Evolutionary conservation across 2,329 filamentous ascomycete species (phyloP), one percentile per base, ranked within the genome.

Genomic region (Stemphylium vesicarium): DNA sequence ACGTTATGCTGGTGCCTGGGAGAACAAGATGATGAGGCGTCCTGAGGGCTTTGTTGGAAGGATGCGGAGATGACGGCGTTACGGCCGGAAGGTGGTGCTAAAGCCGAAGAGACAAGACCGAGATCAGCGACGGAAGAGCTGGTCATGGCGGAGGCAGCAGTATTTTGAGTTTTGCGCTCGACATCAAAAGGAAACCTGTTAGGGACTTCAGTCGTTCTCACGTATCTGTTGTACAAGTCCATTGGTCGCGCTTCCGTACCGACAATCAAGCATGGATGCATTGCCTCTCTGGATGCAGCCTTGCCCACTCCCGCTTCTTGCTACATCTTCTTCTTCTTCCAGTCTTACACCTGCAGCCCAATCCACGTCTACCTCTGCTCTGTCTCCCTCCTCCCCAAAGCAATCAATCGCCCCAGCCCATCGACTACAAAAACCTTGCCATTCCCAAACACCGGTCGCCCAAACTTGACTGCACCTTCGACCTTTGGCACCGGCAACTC

Each of bases 381-480:
- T 29, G 12, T n/a, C 38, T 4, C 4, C n/a, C 33, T 33, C 39
- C 9, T 32, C 7, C 49, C 57, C 38, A 60, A 47, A 16, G 57
- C 59, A 40, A 60, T 50, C 36, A 61, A 38, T 4, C 53, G 41
- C 10, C 52, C 53, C 47, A 48, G 53, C n/a, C 59, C 57, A 44
- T 68, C 64, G 40, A 69, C 42, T 22, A 68, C 44, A 57, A 66
- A 68, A n/a, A 68, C 60, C 49, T 51, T 60, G 5, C 63, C 58
- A 55, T 74, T 76, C 63, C 68, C 79, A 71, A 77, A 81, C 53
- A 68, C 73, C 33, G 71, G 77, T 41, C 73, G 71, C 48, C 68
- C 71, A 51, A 75, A 80, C 51, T 78, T 78, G 39, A 74, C 74
- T 13, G 75, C 59, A 4, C 77, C 75, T 12, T 75, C 73, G 1